Evolutionary conservation across 1,139 yeast species (phyloP).

Genomic region (Zygosaccharomyces sapae): DNA sequence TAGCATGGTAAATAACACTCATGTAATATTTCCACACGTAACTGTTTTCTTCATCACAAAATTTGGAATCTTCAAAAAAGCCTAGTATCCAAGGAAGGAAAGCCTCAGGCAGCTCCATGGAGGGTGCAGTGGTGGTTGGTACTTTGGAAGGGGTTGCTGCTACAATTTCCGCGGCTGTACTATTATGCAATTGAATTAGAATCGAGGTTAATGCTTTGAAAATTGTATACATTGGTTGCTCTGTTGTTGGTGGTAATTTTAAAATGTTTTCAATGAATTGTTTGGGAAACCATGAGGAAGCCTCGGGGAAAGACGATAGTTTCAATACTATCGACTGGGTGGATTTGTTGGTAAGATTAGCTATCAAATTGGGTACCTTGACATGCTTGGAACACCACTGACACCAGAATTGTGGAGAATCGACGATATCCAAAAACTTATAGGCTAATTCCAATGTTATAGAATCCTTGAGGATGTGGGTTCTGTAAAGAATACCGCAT

Average conservation of each 20-base stretch:
- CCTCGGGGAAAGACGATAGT: constrained; percentile 14
- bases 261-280: constrained; percentile 11
- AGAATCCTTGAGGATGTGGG: constrained; percentile 17
- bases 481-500: constrained; percentile 26
- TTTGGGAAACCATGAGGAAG: constrained; percentile 19
- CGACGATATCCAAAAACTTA: constrained; percentile 20
- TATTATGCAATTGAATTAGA: constrained; percentile 15
- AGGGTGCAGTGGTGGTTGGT: constrained; percentile 3
- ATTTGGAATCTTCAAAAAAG: constrained; percentile 12
- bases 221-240: constrained; percentile 21
- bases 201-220: constrained; percentile 28
- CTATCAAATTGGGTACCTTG: constrained; percentile 15
- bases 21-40: constrained; percentile 30
- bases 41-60: constrained; percentile 13
- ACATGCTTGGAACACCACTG: constrained; percentile 29
- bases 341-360: constrained; percentile 20
- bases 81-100: constrained; percentile 27
- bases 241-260: constrained; percentile 5
- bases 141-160: constrained; percentile 12
- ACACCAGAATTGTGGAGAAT: constrained; percentile 27
- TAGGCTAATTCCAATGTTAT: constrained; percentile 24
- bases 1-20: constrained; percentile 17
- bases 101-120: constrained; percentile 16
- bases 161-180: constrained; percentile 6
- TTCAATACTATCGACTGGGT: constrained; percentile 29